Conservation (phyloP, 2,329 filamentous ascomycete genomes). For the Rosellinia necatrix region DNA sequence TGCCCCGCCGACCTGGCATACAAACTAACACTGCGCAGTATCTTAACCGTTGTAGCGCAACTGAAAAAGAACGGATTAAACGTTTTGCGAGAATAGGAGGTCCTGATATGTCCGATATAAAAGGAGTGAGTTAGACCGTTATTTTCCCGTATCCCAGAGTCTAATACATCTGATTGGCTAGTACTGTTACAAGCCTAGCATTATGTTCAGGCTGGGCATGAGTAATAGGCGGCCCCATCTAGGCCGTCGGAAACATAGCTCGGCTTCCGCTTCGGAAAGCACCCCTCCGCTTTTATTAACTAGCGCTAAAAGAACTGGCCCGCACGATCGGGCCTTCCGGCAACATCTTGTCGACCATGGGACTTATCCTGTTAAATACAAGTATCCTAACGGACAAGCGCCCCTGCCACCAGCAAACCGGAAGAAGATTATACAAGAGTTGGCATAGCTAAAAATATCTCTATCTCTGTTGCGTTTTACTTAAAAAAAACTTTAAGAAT, state of each 20-base stretch:
- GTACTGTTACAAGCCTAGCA: constrained; percentile 20
- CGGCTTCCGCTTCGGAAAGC: constrained; percentile 18
- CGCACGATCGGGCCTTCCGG: constrained; percentile 31
- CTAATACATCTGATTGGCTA: constrained; percentile 33
- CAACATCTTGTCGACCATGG: constrained; percentile 33
- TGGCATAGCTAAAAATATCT: constrained; percentile 12
- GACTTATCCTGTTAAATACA: constrained; percentile 27
- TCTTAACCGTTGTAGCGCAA: constrained; percentile 6
- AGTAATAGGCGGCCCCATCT: background rate
- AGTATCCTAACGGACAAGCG: constrained; percentile 8
- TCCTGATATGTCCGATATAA: constrained; percentile 42
- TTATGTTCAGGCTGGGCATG: background rate
- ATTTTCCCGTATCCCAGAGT: constrained; percentile 13
- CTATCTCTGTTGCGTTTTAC: constrained; percentile 26
- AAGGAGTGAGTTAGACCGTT: constrained; percentile 37
- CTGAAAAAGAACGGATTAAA: constrained; percentile 17
- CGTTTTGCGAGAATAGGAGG: constrained; percentile 41
- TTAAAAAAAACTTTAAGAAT: constrained; percentile 25
- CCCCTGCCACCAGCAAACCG: constrained; percentile 18
- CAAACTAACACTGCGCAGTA: constrained; percentile 3
- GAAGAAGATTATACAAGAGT: constrained; percentile 4
- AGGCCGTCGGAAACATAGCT: constrained; percentile 10
- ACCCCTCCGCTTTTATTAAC: constrained; percentile 34
- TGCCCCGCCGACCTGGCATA: constrained; percentile 30
- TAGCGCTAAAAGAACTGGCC: constrained; percentile 10